Base-by-base conservation (phyloP, 2,329 filamentous ascomycete species). In the Dichotomopilus funicola region DNA sequence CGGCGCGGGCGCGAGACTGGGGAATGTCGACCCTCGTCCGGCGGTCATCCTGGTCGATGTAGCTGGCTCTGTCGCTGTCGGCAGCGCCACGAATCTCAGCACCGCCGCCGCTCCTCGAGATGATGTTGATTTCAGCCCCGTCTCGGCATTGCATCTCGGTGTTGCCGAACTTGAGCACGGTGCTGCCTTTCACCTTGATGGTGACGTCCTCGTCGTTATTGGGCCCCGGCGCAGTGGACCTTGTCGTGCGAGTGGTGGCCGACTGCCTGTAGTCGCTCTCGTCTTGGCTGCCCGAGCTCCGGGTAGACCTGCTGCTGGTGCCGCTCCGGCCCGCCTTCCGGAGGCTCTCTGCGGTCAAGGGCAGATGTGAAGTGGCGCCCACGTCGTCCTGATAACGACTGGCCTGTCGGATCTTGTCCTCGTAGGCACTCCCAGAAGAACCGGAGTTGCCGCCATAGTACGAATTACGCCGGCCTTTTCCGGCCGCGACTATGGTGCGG, bases 241-340 rank as follows among this genome's bases (percentile, higher is more conserved):
- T 73, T 4, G 82, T 86, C 8, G 82, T 81, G 42, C 80, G 76
- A 10, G 82, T 85, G 0, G 82, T 82, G 34, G 79, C 80, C 53
- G 81, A 85, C 59, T 79, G 78, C 61, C 76, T 77, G 67, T 78
- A 83, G 54, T 85, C 82, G 68, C 82, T 85, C 55, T 85, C 82
- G 62, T 85, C 83, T 44, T 75, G 81, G 65, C 82, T 85, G 27
- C 68, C 76, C 59, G 76, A 83, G 73, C 78, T 84, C 60, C 77
- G 77, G 51, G 76, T 84, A 41, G 78, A 83, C 31, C 76, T 76
- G 64, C 78, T 82, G 71, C 76, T 81, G 6, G 71, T 75, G 56
- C 72, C 75, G 59, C 71, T 75, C 63, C 73, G 76, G 59, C 69
- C 74, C 34, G 73, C 78, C 65, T 74, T 79, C 60, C 73, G 77